Evolutionary conservation across 345 rosid genomes (phyloP), one percentile per base, ranked within the genome.

Genomic region (Hevea brasiliensis): DNA sequence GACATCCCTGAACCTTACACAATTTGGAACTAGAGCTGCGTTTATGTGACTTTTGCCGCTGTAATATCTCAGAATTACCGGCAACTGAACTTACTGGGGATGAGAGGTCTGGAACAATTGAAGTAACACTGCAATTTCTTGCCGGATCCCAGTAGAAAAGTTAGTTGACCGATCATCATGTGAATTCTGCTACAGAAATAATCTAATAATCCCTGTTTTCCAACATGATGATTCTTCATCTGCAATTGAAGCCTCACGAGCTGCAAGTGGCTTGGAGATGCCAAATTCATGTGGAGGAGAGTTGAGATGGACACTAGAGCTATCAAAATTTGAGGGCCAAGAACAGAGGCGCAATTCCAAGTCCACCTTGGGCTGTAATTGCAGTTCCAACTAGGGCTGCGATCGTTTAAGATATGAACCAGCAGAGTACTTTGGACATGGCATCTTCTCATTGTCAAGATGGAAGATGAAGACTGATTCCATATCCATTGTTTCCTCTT

Each of bases 1-100:
- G 94, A 81, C 99, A 95, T 71, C 99, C 99, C 77, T 95, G 96
- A 24, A 92, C 82, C 86, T 83, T 94, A 77, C 99, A 95, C 67
- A 76, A 77, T 83, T 90, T 95, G 68, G 90, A 86, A 79, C 83
- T 73, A 74, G 81, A 79, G 73, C 67, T 78, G 60, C 92, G 89
- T 54, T 83, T 86, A 69, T 84, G 87, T 73, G 83, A 78, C 74
- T 79, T 88, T 67, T 76, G 96, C 84, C 72, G 89, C 57, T 69
- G 88, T 74, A 89, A 77, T 75, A 87, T 81, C 90, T 89, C 90
- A 72, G 96, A 90, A 86, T 89, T 84, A 75, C 90, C 86, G 79
- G 96, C 84, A 84, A 88, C 91, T 62, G 95, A 89, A 76, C 97
- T 92, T 84, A 81, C 80, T 29, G 96, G 89, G 21, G 94, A 89